Conservation (phyloP, 2,329 filamentous ascomycete genomes). For the Beauveria rudraprayagi region DNA sequence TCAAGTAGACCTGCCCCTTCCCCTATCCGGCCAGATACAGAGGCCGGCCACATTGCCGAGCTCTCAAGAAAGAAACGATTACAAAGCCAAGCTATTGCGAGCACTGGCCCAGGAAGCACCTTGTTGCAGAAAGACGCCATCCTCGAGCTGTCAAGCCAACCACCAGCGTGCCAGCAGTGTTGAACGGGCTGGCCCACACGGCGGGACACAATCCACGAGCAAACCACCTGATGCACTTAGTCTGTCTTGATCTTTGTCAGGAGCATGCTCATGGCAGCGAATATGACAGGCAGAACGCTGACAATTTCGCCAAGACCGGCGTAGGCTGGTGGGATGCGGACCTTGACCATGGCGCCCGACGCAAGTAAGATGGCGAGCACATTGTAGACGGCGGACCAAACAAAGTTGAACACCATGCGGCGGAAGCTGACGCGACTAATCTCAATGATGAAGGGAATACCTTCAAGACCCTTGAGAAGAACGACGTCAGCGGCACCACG, state of each 20-base stretch:
- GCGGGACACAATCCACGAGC: not conserved
- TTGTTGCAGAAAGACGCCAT: not conserved
- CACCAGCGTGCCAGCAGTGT: not conserved
- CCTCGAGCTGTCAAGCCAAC: not conserved
- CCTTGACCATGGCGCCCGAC: constrained; percentile 47
- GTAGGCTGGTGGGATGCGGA: constrained; percentile 39
- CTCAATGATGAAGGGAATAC: constrained; percentile 44
- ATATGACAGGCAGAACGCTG: constrained; percentile 55
- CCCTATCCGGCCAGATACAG: not conserved
- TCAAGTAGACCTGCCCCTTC: not conserved
- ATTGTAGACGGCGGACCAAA: constrained; percentile 56
- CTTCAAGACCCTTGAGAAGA: constrained; percentile 42
- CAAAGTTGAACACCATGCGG: constrained; percentile 53
- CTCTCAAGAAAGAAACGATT: not conserved
- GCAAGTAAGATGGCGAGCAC: constrained; percentile 51
- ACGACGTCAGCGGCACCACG: constrained; percentile 49
- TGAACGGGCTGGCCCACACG: not conserved
- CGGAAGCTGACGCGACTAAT: constrained; percentile 28
- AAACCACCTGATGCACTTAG: not conserved
- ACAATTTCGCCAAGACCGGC: constrained; percentile 58
- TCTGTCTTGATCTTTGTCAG: constrained; percentile 14
- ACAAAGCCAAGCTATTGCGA: not conserved
- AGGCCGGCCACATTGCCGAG: not conserved
- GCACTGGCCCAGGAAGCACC: not conserved
- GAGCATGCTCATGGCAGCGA: constrained; percentile 23